Evolutionary conservation across 495 filamentous ascomycete genomes (phyloP).

Genomic region (Penicillium salamii): DNA sequence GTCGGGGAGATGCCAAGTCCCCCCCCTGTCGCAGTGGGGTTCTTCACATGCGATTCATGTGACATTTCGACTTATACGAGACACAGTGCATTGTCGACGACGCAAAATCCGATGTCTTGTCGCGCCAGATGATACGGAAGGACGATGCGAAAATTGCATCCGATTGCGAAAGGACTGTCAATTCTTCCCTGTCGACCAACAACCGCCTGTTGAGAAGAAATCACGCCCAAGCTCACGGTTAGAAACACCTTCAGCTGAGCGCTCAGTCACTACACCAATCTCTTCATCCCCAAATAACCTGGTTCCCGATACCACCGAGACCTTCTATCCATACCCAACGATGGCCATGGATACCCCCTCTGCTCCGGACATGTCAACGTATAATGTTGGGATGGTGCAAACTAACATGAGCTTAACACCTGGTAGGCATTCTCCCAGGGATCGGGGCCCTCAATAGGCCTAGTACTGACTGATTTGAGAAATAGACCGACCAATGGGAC

Average conservation of each 20-base stretch:
- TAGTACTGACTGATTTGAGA: background rate
- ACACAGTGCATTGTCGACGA: constrained; percentile 82
- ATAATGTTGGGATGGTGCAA: constrained; percentile 28
- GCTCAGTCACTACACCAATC: constrained; percentile 40
- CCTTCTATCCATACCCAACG: constrained; percentile 42
- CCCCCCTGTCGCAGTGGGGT: background rate
- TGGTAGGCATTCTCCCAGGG: constrained; percentile 26
- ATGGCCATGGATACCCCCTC: constrained; percentile 35
- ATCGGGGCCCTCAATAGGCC: background rate
- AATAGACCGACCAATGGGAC: constrained; percentile 28
- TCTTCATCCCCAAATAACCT: constrained; percentile 38
- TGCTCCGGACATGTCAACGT: constrained; percentile 36
- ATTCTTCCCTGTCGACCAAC: constrained; percentile 90
- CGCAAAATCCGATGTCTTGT: constrained; percentile 94
- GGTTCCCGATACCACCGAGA: constrained; percentile 32
- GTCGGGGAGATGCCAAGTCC: background rate
- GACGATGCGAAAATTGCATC: constrained; percentile 93
- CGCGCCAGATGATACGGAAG: constrained; percentile 70
- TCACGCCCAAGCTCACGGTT: constrained; percentile 44
- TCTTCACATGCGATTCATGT: background rate
- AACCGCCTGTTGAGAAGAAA: constrained; percentile 58
- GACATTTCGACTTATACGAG: constrained; percentile 12
- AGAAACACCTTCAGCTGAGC: constrained; percentile 40
- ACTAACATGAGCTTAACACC: constrained; percentile 35
- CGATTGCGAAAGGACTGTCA: constrained; percentile 93